phyloP scores from a whole-genome alignment of 768 basidiomycete species.

The Agaricus subrufescens region DNA sequence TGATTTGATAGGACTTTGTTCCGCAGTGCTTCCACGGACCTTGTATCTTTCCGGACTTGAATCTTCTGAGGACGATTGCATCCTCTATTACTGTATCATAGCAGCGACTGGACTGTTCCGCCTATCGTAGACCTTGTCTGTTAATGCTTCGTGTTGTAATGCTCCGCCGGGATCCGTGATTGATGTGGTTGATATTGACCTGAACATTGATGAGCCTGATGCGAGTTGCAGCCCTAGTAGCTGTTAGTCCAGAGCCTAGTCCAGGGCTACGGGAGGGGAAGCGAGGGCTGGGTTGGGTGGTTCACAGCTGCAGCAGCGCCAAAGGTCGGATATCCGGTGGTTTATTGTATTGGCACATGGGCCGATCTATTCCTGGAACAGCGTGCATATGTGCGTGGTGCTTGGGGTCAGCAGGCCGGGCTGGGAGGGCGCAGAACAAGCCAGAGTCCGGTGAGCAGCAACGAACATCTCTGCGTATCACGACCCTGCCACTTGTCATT shows the following conservation, averaged over 20 bases:
- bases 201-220: neutral
- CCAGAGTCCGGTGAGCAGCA: no score
- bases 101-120: neutral
- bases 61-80: conserved; percentile 3
- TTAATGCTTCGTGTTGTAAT: neutral
- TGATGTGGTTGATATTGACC: neutral
- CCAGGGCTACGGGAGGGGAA: no score
- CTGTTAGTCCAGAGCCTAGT: neutral
- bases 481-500: conserved; percentile 8
- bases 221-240: neutral
- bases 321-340: no score
- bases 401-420: no score
- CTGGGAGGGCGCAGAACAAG: no score
- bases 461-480: no score
- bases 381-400: no score
- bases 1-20: neutral
- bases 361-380: no score
- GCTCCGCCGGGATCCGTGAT: neutral
- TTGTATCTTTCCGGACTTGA: conserved; percentile 5
- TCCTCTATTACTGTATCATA: conserved; percentile 9
- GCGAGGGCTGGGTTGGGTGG: no score
- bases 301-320: no score
- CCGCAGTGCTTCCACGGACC: neutral
- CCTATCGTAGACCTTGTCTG: neutral
- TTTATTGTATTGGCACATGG: no score